Base-by-base conservation (phyloP, 1,284 basidiomycete species). In the Coniferiporia sulphurascens region DNA sequence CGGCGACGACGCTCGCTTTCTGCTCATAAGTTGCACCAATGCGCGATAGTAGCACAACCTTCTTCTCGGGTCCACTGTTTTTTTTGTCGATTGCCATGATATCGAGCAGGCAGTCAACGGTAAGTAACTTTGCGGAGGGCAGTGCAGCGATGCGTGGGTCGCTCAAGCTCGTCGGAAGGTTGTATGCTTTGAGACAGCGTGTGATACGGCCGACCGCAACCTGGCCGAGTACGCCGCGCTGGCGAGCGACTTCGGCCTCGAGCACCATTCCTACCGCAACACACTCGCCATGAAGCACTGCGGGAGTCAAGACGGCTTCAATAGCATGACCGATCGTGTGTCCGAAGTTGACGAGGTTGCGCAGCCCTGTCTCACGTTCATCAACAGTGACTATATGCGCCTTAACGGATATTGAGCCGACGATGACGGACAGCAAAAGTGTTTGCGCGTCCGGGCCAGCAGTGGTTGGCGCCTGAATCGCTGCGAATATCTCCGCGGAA, bases 11-110 rank as follows among this genome's bases (percentile, higher is more conserved):
- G 1, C 92, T 94, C 1, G 96, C 97, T 73, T 90, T 91, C 66
- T 89, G 89, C 74, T 99, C 96, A 69, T 88, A 87, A 0, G 95
- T 98, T 67, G 87, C 88, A 48, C 97, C 97, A 65, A 99, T 98
- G 62, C 86, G 82, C 46, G 87, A 87, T 36, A 99, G 82, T 38
- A 99, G 80, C 50, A 99, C 97, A 62, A 99, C 85, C 77, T 97
- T 98, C 79, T 97, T 98, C 67, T 88, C 85, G 45, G 83, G 69
- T 58, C 96, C 89, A 59, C 87, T 88, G 72, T 99, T 99, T 82
- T 99, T 99, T 82, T 99, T 99, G 82, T 99, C 96, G 62, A 99
- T 87, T 64, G 83, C 83, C 87, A 91, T 91, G 70, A 98, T 91
- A 73, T 98, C 94, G 49, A 99, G 81, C 13, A 99, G 79, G 19